Base-by-base conservation (phyloP, 805 yeast species). In the Vanderwaltozyma polyspora region DNA sequence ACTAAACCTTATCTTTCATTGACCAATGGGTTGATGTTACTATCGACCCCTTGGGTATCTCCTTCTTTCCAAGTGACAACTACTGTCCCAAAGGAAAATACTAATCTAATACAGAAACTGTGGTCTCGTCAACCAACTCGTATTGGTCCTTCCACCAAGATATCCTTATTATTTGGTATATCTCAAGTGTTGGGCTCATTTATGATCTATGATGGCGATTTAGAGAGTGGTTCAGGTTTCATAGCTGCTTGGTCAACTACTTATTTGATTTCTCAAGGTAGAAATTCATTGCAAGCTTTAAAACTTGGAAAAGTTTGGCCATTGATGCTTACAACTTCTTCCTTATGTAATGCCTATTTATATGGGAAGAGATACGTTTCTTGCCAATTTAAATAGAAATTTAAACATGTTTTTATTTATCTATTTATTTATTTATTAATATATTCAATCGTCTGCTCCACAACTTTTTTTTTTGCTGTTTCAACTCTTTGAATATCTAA, bases 211-310 rank as follows among this genome's bases (percentile, higher is more conserved):
- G 95, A 86, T 51, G 78, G 82, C 12, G 95, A 85, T 48, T 58
- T 74, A 15, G 68, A 70, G 30, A 76, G 81, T 57, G 95, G 94
- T 3, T 68, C 89, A 1, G 95, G 94, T 0, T 79, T 86, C 49
- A 63, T 70, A 6, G 65, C 73, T 46, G 93, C 91, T 2, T 87
- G 95, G 95, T 73, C 83, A 6, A 55, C 80, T 6, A 57, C 86
- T 38, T 87, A 83, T 48, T 51, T 79, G 38, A 52, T 86, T 10
- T 83, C 79, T 12, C 82, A 83, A 49, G 84, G 85, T 1, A 67
- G 66, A 26, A 68, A 74, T 6, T 64, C 81, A 10, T 31, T 79
- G 19, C 63, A 60, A 29, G 44, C 46, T 2, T 40, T 76, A 40
- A 60, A 73, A 36, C 66, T 72, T 32, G 76, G 76, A 32, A 74